phyloP scores from a whole-genome alignment of 768 basidiomycete genomes.

The Podaxis rugospora region DNA sequence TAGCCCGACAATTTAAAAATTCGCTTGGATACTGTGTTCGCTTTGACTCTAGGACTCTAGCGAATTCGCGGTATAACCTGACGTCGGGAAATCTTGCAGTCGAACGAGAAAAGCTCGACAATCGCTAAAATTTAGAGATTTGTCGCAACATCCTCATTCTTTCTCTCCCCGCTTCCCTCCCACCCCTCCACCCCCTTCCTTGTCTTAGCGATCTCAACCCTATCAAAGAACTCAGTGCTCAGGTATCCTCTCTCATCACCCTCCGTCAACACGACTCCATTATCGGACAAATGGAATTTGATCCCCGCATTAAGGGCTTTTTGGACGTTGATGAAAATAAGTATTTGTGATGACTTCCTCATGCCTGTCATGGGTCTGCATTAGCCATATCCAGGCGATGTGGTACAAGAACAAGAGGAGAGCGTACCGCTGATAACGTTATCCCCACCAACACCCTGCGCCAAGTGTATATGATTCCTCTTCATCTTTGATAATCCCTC shows the following conservation, averaged over 20 bases:
- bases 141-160: not conserved
- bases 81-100: too few species aligned
- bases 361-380: slow-evolving; percentile 51
- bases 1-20: too few species aligned
- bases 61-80: too few species aligned
- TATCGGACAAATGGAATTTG: slow-evolving; percentile 74
- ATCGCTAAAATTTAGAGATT: too few species aligned
- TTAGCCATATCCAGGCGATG: not conserved
- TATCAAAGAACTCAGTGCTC: slow-evolving; percentile 57
- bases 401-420: not conserved
- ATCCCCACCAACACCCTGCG: slow-evolving; percentile 65
- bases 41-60: too few species aligned
- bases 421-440: slow-evolving; percentile 72
- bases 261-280: slow-evolving; percentile 85
- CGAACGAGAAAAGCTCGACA: too few species aligned
- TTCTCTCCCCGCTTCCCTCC: slow-evolving; percentile 21
- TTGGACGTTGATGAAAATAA: slow-evolving; percentile 77
- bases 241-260: slow-evolving; percentile 68
- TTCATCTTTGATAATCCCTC: slow-evolving; percentile 80
- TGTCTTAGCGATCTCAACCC: slow-evolving; percentile 51
- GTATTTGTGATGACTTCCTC: slow-evolving; percentile 69
- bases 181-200: slow-evolving; percentile 30
- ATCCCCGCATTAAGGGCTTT: slow-evolving; percentile 66
- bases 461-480: slow-evolving; percentile 91
- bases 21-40: too few species aligned